Base-by-base conservation (phyloP, 352 stramenopile species). In the Globisporangium radiosum region DNA sequence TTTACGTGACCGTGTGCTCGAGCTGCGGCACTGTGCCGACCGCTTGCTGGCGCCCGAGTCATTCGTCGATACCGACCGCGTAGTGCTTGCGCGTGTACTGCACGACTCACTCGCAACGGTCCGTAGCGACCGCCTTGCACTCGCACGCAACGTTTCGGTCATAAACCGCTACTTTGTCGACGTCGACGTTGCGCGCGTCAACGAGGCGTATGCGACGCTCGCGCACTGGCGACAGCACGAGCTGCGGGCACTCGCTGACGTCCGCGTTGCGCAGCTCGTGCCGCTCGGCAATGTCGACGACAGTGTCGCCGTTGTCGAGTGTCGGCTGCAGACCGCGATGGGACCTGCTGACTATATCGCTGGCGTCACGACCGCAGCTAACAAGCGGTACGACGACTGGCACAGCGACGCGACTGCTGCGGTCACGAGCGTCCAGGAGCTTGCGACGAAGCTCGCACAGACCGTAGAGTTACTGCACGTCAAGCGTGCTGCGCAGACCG, bases 121-220 rank as follows among this genome's bases (percentile, higher is more conserved):
- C 37, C 67, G 69, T 3, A 72, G 62, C 14, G 71, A 85, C n/a
- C 85, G 76, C 47, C 19, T 88, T 17, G 50, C 66, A 1, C 56
- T 90, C 0, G 52, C 76, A 11, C 67, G 67, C 7, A 68, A 62
- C 37, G 79, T 88, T 45, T 59, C 78, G 25, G 47, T 84, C n/a
- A 78, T 82, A 55, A 81, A 87, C 61, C 72, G 63, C 39, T 75
- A 75, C 39, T 90, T 88, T 40, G 53, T 85, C 9, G 71, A 82
- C n/a, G 57, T 84, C 7, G 78, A 90, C 43, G 75, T 81, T 4
- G 38, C 55, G 9, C 69, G 75, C 5, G 60, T 90, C 43, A 88
- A 88, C 47, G 48, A 43, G 15, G 73, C 71, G 1, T 74, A 55
- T 25, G 38, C 55, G 11, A 60, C 40, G 5, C 78, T 76, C 37